Evolutionary conservation across 140 eudicot genomes (phyloP).

Genomic region (Anethum foeniculum): DNA sequence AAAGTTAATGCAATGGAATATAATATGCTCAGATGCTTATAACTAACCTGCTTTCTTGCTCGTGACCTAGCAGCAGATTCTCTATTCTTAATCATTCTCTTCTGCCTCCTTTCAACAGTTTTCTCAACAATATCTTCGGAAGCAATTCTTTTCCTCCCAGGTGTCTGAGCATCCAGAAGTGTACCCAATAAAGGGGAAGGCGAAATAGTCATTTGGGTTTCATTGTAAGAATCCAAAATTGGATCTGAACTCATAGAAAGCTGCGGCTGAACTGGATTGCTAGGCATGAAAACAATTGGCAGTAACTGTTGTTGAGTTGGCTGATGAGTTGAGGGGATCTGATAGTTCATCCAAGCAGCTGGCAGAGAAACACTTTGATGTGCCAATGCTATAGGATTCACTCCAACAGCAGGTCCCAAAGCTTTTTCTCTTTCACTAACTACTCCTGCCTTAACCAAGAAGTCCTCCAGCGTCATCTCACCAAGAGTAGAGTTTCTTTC

Average conservation of each 20-base stretch:
- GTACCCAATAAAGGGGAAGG: conserved; percentile 56
- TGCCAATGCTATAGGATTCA: conserved; percentile 25
- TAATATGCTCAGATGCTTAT: background rate
- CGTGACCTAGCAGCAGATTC: conserved; percentile 88
- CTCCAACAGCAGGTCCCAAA: conserved; percentile 17
- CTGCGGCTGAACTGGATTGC: conserved; percentile 45
- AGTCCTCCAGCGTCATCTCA: conserved; percentile 83
- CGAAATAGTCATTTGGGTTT: conserved; percentile 50
- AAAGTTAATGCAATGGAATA: background rate
- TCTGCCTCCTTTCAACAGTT: conserved; percentile 86
- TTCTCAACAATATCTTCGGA: conserved; percentile 67
- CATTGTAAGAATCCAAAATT: conserved; percentile 47
- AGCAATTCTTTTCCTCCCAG: conserved; percentile 59
- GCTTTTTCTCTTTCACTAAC: conserved; percentile 41
- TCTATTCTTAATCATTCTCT: conserved; percentile 77
- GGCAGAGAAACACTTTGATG: conserved; percentile 31
- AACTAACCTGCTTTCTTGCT: conserved; percentile 70
- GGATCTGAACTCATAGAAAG: conserved; percentile 41
- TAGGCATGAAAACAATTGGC: conserved; percentile 44
- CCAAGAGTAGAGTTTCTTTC: conserved; percentile 61
- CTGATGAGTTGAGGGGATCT: conserved; percentile 36
- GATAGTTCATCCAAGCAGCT: conserved; percentile 53
- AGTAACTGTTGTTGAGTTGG: conserved; percentile 24
- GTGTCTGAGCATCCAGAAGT: conserved; percentile 58
- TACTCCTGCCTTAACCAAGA: conserved; percentile 65